Evolutionary conservation across 2,329 filamentous ascomycete species (phyloP).

Genomic region (Alternaria sp.): DNA sequence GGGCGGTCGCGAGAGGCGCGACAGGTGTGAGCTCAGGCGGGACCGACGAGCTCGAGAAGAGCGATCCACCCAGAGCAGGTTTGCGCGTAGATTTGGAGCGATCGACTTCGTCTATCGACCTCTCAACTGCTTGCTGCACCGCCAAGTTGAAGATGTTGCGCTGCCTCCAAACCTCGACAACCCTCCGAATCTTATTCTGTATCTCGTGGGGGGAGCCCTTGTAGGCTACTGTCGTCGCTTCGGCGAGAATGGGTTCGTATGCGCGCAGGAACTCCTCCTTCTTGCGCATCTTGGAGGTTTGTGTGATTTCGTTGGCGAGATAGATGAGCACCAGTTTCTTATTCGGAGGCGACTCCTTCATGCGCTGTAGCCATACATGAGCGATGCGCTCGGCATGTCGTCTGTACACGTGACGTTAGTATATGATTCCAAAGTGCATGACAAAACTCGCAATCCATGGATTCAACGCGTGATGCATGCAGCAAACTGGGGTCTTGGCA

Average conservation of each 20-base stretch:
- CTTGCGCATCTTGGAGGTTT: slow-evolving; percentile 90
- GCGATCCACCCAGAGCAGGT: slow-evolving; percentile 68
- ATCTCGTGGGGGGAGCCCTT: slow-evolving; percentile 83
- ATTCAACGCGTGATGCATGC: background rate
- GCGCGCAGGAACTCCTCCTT: slow-evolving; percentile 93
- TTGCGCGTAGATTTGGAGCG: slow-evolving; percentile 62
- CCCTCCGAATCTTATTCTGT: slow-evolving; percentile 83
- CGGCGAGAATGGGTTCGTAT: slow-evolving; percentile 88
- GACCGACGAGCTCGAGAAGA: slow-evolving; percentile 68
- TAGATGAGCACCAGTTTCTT: slow-evolving; percentile 93
- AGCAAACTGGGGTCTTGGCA: background rate
- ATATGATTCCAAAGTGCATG: slow-evolving; percentile 1
- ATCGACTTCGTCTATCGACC: slow-evolving; percentile 72
- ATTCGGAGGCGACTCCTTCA: slow-evolving; percentile 84
- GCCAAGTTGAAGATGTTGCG: slow-evolving; percentile 81
- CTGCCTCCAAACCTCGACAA: slow-evolving; percentile 93
- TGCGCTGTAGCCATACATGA: slow-evolving; percentile 85
- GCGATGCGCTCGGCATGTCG: slow-evolving; percentile 91
- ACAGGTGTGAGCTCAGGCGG: slow-evolving; percentile 80
- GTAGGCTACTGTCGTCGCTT: slow-evolving; percentile 89
- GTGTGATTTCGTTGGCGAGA: slow-evolving; percentile 94
- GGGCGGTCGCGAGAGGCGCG: slow-evolving; percentile 73
- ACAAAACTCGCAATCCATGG: background rate
- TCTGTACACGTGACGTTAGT: slow-evolving; percentile 57
- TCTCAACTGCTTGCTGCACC: slow-evolving; percentile 82